Evolutionary conservation across 2,329 filamentous ascomycete genomes (phyloP), one percentile per base, ranked within the genome.

Genomic region (Colletotrichum scovillei): DNA sequence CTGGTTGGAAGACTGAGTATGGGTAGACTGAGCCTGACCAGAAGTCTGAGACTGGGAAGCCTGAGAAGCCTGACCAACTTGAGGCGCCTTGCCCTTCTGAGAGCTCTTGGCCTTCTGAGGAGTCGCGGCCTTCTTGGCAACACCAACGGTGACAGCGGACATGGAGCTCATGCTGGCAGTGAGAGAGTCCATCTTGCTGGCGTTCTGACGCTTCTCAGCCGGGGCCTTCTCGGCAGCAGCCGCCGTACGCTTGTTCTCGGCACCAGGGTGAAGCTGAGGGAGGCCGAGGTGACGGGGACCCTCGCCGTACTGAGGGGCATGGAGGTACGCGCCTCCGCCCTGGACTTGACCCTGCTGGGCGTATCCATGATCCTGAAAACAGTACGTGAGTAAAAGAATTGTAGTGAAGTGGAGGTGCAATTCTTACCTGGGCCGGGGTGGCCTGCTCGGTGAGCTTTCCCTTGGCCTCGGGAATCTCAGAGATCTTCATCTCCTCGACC

Each of bases 251-350:
- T 52, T 63, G 42, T 53, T 53, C 9, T 53, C 42, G 22, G 30
- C n/a, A 53, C 46, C 46, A 14, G 60, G 60, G 28, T 63, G 60
- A 63, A 63, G 60, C 46, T 53, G 42, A 14, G 46, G 60, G n/a
- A 53, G 46, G 4, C 60, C 16, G 16, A n/a, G 38, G 24, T 62
- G 35, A 6, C 26, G 59, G 16, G 28, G 46, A 8, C 22, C 9
- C 16, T 49, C 35, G n/a, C 19, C 26, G 7, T 63, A 28, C 46
- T 53, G 42, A 8, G 46, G 14, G 8, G 42, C 28, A 26, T 35
- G n/a, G 19, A 63, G 42, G 5, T 53, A 63, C 19, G 42, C 46
- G 26, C 32, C 49, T 14, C 28, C 46, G 12, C 28, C 46, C 19
- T 24, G 32, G 12, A 53, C 60, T 4, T 46, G 11, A 12, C 60